Evolutionary conservation across 2,329 filamentous ascomycete genomes (phyloP), one percentile per base, ranked within the genome.

Genomic region (Cordyceps javanica): DNA sequence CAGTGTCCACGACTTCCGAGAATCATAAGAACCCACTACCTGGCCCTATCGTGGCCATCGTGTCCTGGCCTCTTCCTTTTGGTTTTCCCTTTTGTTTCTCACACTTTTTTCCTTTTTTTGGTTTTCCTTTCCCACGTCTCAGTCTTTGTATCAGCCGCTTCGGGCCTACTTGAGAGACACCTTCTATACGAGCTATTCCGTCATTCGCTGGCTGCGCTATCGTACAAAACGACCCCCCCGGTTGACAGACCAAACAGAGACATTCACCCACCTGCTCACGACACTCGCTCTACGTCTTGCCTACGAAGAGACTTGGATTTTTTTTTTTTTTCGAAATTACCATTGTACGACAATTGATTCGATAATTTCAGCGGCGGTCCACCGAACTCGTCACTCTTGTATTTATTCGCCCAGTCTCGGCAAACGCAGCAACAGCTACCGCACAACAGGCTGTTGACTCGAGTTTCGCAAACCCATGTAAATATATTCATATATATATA

Each of bases 21-120:
- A n/a, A n/a, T n/a, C 28, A 55, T 55, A 55, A 48, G 23, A 46
- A 48, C 42, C 53, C 53, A 55, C 42, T 36, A 8, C 42, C 23
- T 21, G 14, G 32, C 25, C 39, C 30, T n/a, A n/a, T 13, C 11
- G 9, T 49, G n/a, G 16, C 26, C 28, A 16, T 13, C 50, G n/a
- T 38, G 8, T 21, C n/a, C 3, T 19, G 39, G 10, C 38, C 36
- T 32, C 49, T 46, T 21, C 21, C 45, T 53, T 26, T n/a, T 39
- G 9, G 42, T 10, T 36, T 34, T 26, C 13, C n/a, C 23, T 42
- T 23, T 8, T 9, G 3, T 25, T 34, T 25, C 10, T 11, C 26
- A 32, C 45, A 6, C 25, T 36, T 45, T 26, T 4, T 38, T 39
- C 36, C 44, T 30, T 30, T 48, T 16, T 8, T 9, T n/a, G n/a